Evolutionary conservation across 2,329 filamentous ascomycete genomes (phyloP).

Genomic region (Cercospora janseana): DNA sequence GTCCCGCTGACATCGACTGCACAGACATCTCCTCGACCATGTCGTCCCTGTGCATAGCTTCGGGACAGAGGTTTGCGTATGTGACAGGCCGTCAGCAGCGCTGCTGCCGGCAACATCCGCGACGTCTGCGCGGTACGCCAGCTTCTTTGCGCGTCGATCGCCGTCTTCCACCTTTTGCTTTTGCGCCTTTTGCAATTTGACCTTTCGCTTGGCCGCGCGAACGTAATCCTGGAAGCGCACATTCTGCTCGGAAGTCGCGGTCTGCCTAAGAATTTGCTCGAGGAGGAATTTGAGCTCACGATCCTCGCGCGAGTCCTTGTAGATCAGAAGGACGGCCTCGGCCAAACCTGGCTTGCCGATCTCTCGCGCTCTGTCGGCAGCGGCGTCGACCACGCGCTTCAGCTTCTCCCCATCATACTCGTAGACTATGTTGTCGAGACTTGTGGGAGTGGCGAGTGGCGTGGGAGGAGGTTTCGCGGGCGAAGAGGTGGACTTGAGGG

Average conservation of each 20-base stretch:
- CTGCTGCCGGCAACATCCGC: neutral
- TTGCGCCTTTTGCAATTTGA: constrained; percentile 26
- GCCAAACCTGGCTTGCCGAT: constrained; percentile 37
- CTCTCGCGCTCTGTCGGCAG: constrained; percentile 40
- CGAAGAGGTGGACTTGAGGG: neutral
- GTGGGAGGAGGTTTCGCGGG: neutral
- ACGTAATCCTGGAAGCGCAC: constrained; percentile 42
- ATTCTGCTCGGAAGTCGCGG: constrained; percentile 40
- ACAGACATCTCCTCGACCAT: neutral
- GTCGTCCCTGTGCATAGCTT: neutral
- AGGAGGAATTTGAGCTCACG: constrained; percentile 40
- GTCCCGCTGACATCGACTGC: neutral
- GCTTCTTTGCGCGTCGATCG: constrained; percentile 4
- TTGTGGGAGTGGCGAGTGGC: neutral
- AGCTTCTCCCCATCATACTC: constrained; percentile 23
- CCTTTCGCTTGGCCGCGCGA: constrained; percentile 41
- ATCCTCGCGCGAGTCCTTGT: constrained; percentile 40
- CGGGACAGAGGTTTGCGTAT: neutral
- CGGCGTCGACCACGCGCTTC: constrained; percentile 40
- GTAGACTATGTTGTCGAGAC: neutral
- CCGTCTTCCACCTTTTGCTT: neutral
- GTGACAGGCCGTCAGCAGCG: neutral
- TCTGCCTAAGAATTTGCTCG: constrained; percentile 43
- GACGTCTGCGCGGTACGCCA: neutral
- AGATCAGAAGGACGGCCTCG: constrained; percentile 42